A percentile compares a stretch with the other conserved stretches of the same genome.
Evolutionary conservation across 2,329 filamentous ascomycete species (phyloP).

Genomic region (Coniochaeta pulveracea): DNA sequence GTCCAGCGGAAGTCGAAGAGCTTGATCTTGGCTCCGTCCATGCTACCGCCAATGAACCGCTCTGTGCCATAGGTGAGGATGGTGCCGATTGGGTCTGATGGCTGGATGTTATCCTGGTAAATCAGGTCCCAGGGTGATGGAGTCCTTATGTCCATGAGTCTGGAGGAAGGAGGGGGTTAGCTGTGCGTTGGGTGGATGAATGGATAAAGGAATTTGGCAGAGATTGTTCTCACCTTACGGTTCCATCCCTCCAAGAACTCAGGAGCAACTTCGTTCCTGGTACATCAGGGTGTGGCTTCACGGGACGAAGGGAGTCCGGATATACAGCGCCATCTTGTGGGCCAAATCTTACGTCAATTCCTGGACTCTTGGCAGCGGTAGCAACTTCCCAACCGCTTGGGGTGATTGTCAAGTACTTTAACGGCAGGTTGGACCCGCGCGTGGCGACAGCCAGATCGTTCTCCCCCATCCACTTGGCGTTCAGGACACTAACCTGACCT

Average conservation of each 20-base stretch:
- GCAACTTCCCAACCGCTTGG: slow-evolving; percentile 30
- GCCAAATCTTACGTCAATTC: slow-evolving; percentile 14
- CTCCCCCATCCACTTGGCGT: slow-evolving; percentile 32
- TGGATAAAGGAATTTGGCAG: no score
- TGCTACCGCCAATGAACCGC: slow-evolving; percentile 38
- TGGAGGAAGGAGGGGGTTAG: slow-evolving; percentile 10
- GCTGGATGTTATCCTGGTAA: slow-evolving; percentile 42
- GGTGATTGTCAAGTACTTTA: slow-evolving; percentile 33
- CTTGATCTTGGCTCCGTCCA: slow-evolving; percentile 29
- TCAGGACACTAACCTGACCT: no score
- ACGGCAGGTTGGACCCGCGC: slow-evolving; percentile 26
- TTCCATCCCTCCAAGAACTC: slow-evolving; percentile 42
- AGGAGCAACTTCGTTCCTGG: slow-evolving; percentile 29
- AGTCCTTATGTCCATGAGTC: slow-evolving; percentile 37
- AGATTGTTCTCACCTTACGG: slow-evolving; percentile 21
- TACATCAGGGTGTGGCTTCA: slow-evolving; percentile 20
- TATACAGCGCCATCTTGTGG: slow-evolving; percentile 16
- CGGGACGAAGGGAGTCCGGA: slow-evolving; percentile 32
- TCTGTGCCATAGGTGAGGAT: slow-evolving; percentile 38
- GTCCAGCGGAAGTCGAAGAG: slow-evolving; percentile 44
- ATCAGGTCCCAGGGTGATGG: slow-evolving; percentile 32
- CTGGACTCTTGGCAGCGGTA: slow-evolving; percentile 20
- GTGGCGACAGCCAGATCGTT: slow-evolving; percentile 35
- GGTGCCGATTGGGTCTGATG: slow-evolving; percentile 30
- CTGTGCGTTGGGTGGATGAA: background rate